These are phyloP conservation scores for Colletotrichum eleusines DNA, from an alignment of 2,329 filamentous ascomycete genomes.

Conservation along the genomic window DNA sequence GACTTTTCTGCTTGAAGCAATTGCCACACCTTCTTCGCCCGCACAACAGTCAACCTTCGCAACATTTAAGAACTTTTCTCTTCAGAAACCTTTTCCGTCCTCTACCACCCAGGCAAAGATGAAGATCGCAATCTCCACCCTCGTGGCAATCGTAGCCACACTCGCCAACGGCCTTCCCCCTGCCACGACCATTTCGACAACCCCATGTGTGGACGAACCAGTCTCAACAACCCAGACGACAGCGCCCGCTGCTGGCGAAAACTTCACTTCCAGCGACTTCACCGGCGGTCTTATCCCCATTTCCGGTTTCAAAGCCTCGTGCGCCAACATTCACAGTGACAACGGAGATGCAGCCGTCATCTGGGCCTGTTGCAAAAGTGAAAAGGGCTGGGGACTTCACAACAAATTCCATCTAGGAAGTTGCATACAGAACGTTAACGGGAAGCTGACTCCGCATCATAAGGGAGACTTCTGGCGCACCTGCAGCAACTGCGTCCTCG, in stretches of 20 bases:
- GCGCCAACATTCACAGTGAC: not conserved
- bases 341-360: not conserved
- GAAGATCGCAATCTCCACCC: not conserved
- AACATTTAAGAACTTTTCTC: not conserved
- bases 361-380: not conserved
- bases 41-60: not conserved
- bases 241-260: not conserved
- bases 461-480: slow-evolving; percentile 8
- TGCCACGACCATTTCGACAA: not conserved
- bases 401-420: not conserved
- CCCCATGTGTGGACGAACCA: not conserved
- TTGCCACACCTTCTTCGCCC: not conserved
- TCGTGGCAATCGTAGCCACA: not conserved
- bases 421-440: not conserved
- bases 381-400: not conserved
- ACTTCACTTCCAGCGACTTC: not conserved
- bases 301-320: not conserved
- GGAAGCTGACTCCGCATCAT: not conserved
- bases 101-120: no score
- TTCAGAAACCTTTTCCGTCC: no score
- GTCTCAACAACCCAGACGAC: no score
- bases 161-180: not conserved
- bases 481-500: slow-evolving; percentile 10
- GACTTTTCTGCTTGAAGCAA: not conserved
- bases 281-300: not conserved